Conservation (phyloP, 495 filamentous ascomycete species). For the Aspergillus coremiiformis region DNA sequence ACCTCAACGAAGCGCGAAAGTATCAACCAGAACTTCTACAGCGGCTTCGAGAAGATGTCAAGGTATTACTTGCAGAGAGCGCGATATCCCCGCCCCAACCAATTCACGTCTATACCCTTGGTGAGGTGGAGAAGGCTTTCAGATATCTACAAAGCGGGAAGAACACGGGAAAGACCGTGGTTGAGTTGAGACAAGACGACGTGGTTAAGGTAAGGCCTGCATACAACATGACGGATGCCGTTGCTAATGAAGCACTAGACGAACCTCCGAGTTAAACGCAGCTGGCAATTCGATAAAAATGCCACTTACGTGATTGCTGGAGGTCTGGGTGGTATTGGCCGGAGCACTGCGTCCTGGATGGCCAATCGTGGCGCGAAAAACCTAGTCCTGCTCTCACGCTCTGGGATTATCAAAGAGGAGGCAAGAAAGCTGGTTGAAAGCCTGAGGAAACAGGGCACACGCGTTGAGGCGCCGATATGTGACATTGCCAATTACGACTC, state of each 20-base stretch:
- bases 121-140: constrained; percentile 40
- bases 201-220: background rate
- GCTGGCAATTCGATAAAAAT: constrained; percentile 22
- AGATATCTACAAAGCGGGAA: constrained; percentile 37
- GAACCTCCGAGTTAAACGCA: too few relatives aligned
- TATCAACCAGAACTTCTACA: background rate
- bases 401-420: background rate
- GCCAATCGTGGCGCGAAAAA: constrained; percentile 48
- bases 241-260: too few relatives aligned
- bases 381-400: constrained; percentile 43
- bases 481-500: background rate
- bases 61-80: background rate
- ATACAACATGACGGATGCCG: too few relatives aligned
- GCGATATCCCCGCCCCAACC: background rate
- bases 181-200: constrained; percentile 2
- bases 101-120: constrained; percentile 20
- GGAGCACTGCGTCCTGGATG: constrained; percentile 53
- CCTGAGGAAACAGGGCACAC: background rate
- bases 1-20: constrained; percentile 1
- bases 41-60: background rate
- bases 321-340: constrained; percentile 57
- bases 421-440: constrained; percentile 1
- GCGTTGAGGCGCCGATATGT: background rate
- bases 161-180: constrained; percentile 24
- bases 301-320: constrained; percentile 57